Evolutionary conservation across 2,329 filamentous ascomycete genomes (phyloP).

Genomic region (Phaeosphaeria sp.): DNA sequence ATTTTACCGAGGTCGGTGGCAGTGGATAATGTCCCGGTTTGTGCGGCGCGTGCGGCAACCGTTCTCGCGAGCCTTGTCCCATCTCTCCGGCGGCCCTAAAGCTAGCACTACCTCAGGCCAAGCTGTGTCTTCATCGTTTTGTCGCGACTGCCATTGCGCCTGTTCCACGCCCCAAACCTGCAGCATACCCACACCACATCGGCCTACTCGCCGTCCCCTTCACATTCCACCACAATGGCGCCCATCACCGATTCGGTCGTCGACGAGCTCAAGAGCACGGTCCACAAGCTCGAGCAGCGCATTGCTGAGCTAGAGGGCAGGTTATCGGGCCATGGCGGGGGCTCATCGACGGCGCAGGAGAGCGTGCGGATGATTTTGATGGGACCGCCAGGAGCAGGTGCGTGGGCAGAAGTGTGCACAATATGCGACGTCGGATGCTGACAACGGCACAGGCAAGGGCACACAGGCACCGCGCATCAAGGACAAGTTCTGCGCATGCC

Average conservation of each 20-base stretch:
- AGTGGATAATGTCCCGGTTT: neutral
- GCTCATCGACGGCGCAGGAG: slow-evolving; percentile 54
- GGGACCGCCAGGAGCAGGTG: slow-evolving; percentile 96
- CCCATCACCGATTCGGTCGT: slow-evolving; percentile 82
- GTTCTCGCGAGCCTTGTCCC: slow-evolving; percentile 8
- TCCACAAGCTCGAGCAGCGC: slow-evolving; percentile 83
- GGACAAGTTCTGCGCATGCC: slow-evolving; percentile 96
- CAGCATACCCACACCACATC: neutral
- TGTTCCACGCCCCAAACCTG: slow-evolving; percentile 13
- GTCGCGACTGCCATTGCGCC: slow-evolving; percentile 32
- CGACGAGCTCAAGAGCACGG: slow-evolving; percentile 82
- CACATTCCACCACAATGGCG: slow-evolving; percentile 70
- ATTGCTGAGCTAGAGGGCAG: slow-evolving; percentile 84
- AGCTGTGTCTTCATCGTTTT: slow-evolving; percentile 19
- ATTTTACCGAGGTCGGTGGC: slow-evolving; percentile 12
- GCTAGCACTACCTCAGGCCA: slow-evolving; percentile 12
- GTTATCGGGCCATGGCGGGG: slow-evolving; percentile 55
- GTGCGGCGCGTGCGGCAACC: slow-evolving; percentile 2
- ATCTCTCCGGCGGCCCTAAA: slow-evolving; percentile 10
- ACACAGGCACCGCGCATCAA: slow-evolving; percentile 98
- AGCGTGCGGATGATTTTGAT: slow-evolving; percentile 96
- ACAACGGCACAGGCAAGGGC: slow-evolving; percentile 79
- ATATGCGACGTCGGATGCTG: slow-evolving; percentile 20
- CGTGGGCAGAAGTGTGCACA: slow-evolving; percentile 44
- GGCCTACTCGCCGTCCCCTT: slow-evolving; percentile 14